phyloP scores from a whole-genome alignment of 1,139 yeast genomes.

The Spencermartinsiella ligniputridi region DNA sequence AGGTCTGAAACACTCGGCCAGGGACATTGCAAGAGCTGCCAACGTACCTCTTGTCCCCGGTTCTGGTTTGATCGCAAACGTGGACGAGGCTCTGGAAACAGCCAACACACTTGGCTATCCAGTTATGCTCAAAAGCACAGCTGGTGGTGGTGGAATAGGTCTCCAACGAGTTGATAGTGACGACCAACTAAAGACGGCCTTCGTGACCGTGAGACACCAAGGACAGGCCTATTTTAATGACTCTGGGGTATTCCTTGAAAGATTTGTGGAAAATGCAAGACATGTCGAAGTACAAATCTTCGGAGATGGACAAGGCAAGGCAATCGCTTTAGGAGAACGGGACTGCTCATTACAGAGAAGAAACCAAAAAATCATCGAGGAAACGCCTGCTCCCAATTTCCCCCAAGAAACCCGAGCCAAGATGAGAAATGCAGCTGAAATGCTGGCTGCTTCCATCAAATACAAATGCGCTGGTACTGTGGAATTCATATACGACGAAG shows the following conservation, averaged over 20 bases:
- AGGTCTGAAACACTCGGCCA: conserved; percentile 93
- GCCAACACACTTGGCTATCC: conserved; percentile 86
- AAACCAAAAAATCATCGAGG: conserved; percentile 93
- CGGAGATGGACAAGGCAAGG: conserved; percentile 91
- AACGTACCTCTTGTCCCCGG: conserved; percentile 96
- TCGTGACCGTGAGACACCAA: conserved; percentile 87
- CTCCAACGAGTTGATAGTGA: conserved; percentile 84
- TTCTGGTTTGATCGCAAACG: conserved; percentile 66
- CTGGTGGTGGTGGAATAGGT: conserved; percentile 99
- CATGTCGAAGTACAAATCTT: conserved; percentile 96
- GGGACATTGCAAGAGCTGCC: conserved; percentile 84
- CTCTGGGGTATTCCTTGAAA: conserved; percentile 88
- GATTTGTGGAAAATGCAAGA: conserved; percentile 89
- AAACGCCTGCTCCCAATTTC: conserved; percentile 94
- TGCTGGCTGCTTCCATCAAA: conserved; percentile 70
- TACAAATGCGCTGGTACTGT: conserved; percentile 98
- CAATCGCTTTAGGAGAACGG: conserved; percentile 92
- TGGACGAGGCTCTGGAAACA: conserved; percentile 67
- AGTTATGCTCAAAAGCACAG: conserved; percentile 93
- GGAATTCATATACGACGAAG: conserved; percentile 86
- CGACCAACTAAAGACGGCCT: conserved; percentile 74
- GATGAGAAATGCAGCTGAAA: conserved; percentile 83
- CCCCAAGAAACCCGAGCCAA: conserved; percentile 70
- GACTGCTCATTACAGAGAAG: conserved; percentile 97
- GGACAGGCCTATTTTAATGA: conserved; percentile 92